phyloP scores from a whole-genome alignment of 2,329 filamentous ascomycete species.

The Coccinonectria pachysandricola region DNA sequence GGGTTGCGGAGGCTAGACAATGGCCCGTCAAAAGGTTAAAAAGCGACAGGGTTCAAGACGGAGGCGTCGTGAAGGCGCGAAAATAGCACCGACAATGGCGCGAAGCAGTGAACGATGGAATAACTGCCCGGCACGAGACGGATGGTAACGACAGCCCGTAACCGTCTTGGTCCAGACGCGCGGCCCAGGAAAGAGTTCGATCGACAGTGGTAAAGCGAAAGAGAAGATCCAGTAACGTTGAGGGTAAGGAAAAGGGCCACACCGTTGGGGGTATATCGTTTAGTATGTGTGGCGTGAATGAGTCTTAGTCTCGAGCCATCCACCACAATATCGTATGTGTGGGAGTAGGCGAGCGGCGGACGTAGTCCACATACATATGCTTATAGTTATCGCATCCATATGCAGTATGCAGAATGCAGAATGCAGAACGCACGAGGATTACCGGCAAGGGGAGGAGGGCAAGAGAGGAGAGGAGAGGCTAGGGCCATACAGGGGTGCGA shows the following conservation, averaged over 20 bases:
- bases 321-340: conserved; percentile 18
- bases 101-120: not conserved
- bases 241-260: conserved; percentile 4
- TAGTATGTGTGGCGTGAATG: conserved; percentile 10
- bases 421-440: conserved; percentile 17
- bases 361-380: conserved; percentile 14
- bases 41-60: conserved; percentile 4
- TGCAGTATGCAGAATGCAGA: no score
- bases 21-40: conserved; percentile 4
- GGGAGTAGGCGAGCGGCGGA: conserved; percentile 14
- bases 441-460: conserved; percentile 13
- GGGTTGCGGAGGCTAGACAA: conserved; percentile 13
- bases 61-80: no score
- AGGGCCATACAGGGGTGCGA: no score
- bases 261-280: conserved; percentile 6
- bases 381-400: not conserved
- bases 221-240: conserved; percentile 16
- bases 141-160: conserved; percentile 9
- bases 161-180: conserved; percentile 13
- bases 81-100: conserved; percentile 2
- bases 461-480: conserved; percentile 8
- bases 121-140: conserved; percentile 5
- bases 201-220: conserved; percentile 9
- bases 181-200: conserved; percentile 9
- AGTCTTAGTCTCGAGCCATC: conserved; percentile 15